phyloP scores from a whole-genome alignment of 2,329 filamentous ascomycete genomes.

The Pseudodiploospora longispora region DNA sequence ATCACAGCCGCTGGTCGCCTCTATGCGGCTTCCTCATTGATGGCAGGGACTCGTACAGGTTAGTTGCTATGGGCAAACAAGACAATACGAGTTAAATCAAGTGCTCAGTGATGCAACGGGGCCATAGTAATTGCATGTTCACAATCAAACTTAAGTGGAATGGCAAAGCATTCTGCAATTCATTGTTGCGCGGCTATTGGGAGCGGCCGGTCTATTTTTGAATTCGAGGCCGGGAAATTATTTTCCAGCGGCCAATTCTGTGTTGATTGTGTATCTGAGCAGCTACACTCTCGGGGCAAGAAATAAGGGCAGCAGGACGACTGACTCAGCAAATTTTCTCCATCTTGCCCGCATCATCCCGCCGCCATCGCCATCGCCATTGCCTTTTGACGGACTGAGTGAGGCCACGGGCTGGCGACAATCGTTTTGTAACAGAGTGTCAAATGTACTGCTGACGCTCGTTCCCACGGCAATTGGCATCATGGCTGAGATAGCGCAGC shows the following conservation, averaged over 20 bases:
- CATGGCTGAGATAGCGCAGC: constrained; percentile 34
- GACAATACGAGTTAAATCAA: too few relatives aligned
- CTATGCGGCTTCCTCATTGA: too few relatives aligned
- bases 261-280: constrained; percentile 31
- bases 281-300: constrained; percentile 29
- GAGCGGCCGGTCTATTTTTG: constrained; percentile 1
- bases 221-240: constrained; percentile 8
- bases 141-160: neutral
- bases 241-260: constrained; percentile 11
- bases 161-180: neutral
- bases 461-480: constrained; percentile 23
- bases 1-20: too few relatives aligned
- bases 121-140: too few relatives aligned
- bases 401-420: constrained; percentile 1
- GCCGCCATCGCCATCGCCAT: constrained; percentile 12
- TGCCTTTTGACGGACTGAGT: constrained; percentile 6
- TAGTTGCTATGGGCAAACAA: too few relatives aligned
- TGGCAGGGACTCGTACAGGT: too few relatives aligned
- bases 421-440: constrained; percentile 12
- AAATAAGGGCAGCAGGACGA: constrained; percentile 30
- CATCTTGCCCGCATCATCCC: constrained; percentile 23
- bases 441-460: constrained; percentile 15
- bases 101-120: too few relatives aligned
- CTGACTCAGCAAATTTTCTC: constrained; percentile 37
- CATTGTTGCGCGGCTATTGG: neutral